Conservation (phyloP, 768 basidiomycete species). For the Suillus fuscotomentosus region DNA sequence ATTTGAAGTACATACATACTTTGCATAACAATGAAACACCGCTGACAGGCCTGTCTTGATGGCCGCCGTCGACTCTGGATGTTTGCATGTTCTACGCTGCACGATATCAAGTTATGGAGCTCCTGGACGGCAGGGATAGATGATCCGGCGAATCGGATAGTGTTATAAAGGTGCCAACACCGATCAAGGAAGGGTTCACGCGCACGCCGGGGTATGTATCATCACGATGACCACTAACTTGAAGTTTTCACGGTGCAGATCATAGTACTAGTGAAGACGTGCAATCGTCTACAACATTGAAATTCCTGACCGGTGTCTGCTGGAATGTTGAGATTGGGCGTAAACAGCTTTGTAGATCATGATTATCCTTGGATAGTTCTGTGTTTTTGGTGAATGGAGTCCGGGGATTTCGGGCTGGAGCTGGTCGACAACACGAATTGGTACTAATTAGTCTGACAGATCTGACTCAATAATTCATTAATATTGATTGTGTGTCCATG, state of each 20-base stretch:
- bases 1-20: not conserved
- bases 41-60: no score
- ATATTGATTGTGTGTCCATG: not conserved
- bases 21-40: not conserved
- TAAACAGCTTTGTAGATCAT: not conserved
- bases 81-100: not conserved
- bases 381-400: not conserved
- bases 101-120: not conserved
- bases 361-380: no score
- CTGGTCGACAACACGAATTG: not conserved
- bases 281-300: not conserved
- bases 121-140: not conserved
- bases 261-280: not conserved
- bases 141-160: not conserved
- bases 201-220: not conserved
- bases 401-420: not conserved
- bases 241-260: not conserved
- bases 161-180: not conserved
- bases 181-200: not conserved
- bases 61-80: not conserved
- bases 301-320: not conserved
- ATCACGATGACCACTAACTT: not conserved
- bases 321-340: constrained; percentile 3
- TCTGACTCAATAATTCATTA: not conserved
- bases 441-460: not conserved